A percentile compares a stretch with the other conserved stretches of the same genome.
phyloP scores from a whole-genome alignment of 192 early-diverging fungal species.

The Podila epigama region DNA sequence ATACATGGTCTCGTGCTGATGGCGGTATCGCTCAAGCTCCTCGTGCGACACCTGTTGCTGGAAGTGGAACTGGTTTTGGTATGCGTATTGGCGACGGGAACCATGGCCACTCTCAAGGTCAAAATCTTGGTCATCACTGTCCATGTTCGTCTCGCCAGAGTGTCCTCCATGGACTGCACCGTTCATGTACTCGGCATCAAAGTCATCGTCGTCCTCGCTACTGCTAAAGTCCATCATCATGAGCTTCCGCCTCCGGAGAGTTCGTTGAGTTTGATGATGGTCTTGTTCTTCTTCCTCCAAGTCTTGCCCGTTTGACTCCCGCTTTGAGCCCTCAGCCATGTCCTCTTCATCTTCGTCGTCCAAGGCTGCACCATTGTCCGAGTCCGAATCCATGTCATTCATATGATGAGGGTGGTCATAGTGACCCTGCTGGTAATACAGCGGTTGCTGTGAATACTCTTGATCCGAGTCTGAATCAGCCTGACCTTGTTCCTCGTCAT shows the following conservation, averaged over 20 bases:
- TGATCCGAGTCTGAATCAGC: constrained; percentile 16
- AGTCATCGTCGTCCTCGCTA: constrained; percentile 28
- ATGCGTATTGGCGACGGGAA: background rate
- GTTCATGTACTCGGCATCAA: constrained; percentile 9
- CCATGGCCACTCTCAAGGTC: constrained; percentile 35
- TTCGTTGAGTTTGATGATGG: constrained; percentile 15
- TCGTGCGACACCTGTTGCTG: constrained; percentile 28
- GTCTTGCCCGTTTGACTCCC: constrained; percentile 31
- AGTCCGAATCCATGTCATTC: constrained; percentile 18
- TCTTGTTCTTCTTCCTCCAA: constrained; percentile 19
- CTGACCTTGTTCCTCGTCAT: constrained; percentile 31
- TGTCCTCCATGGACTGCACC: background rate
- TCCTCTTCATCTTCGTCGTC: constrained; percentile 35
- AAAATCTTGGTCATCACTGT: constrained; percentile 28
- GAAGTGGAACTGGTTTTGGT: too few species aligned
- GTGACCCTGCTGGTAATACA: background rate
- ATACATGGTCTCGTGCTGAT: constrained; percentile 39
- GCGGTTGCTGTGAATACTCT: background rate
- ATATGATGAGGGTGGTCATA: constrained; percentile 18
- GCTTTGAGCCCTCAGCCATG: constrained; percentile 6
- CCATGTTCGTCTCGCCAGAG: constrained; percentile 9
- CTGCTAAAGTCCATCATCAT: constrained; percentile 49
- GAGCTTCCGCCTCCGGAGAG: constrained; percentile 32
- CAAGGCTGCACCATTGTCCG: constrained; percentile 18
- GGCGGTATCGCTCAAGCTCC: constrained; percentile 29